These are phyloP conservation scores for Groenewaldozyma tartarivorans DNA, from an alignment of 805 yeast species.

Conservation along the genomic window DNA sequence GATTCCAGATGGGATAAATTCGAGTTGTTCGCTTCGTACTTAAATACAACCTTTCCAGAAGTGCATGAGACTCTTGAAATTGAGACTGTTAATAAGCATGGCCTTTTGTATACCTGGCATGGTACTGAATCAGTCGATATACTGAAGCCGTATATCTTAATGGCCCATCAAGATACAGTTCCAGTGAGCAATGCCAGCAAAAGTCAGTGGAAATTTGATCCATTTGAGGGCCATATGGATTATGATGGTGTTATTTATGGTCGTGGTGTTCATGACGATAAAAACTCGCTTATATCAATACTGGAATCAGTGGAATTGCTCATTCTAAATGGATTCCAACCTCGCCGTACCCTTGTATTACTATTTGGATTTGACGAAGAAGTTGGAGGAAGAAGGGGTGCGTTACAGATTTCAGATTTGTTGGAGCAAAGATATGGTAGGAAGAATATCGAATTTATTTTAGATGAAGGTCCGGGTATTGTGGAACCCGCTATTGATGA, in stretches of 20 bases:
- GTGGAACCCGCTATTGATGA: slow-evolving; percentile 9
- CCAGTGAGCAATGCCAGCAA: slow-evolving; percentile 55
- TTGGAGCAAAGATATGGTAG: slow-evolving; percentile 47
- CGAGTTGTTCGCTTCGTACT: slow-evolving; percentile 39
- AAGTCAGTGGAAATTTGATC: slow-evolving; percentile 54
- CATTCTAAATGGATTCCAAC: slow-evolving; percentile 41
- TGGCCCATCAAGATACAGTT: slow-evolving; percentile 77
- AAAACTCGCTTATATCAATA: slow-evolving; percentile 54
- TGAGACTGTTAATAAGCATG: slow-evolving; percentile 50
- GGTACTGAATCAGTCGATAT: slow-evolving; percentile 34
- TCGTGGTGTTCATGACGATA: slow-evolving; percentile 69
- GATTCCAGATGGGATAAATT: slow-evolving; percentile 35
- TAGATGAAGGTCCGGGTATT: slow-evolving; percentile 57
- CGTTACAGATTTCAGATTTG: slow-evolving; percentile 37
- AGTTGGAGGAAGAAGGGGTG: slow-evolving; percentile 53
- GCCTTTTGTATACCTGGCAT: slow-evolving; percentile 51
- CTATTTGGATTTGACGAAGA: slow-evolving; percentile 79
- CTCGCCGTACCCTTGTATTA: slow-evolving; percentile 50
- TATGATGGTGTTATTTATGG: slow-evolving; percentile 54
- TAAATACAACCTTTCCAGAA: slow-evolving; percentile 44
- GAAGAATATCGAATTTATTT: slow-evolving; percentile 47
- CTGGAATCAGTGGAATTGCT: slow-evolving; percentile 56
- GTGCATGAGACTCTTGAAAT: slow-evolving; percentile 40
- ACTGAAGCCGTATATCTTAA: slow-evolving; percentile 55
- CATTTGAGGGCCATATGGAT: slow-evolving; percentile 58